Conservation (phyloP, 2,329 filamentous ascomycete genomes). For the Grosmannia huntii region DNA sequence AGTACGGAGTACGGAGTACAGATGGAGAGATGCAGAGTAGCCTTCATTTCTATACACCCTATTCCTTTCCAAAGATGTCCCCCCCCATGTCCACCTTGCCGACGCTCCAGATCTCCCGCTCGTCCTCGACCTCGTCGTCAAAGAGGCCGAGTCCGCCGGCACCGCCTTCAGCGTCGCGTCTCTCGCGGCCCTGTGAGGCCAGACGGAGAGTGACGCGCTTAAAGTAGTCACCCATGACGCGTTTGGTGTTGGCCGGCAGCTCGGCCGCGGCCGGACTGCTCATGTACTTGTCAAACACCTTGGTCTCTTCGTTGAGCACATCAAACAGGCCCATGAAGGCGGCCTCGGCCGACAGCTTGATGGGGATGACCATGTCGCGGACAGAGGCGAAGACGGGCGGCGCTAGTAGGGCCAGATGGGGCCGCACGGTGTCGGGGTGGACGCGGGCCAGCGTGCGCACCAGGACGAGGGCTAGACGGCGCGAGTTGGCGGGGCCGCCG, state of each 20-base stretch:
- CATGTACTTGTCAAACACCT: constrained; percentile 87
- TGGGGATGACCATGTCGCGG: constrained; percentile 80
- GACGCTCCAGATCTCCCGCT: constrained; percentile 91
- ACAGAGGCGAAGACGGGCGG: constrained; percentile 81
- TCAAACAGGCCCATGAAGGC: constrained; percentile 85
- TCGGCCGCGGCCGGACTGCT: constrained; percentile 49
- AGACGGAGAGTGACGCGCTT: constrained; percentile 79
- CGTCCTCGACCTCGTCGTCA: constrained; percentile 87
- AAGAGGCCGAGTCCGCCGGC: constrained; percentile 73
- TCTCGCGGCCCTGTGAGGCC: constrained; percentile 76
- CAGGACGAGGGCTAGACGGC: constrained; percentile 76
- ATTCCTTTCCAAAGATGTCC: constrained; percentile 39
- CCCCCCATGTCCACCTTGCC: constrained; percentile 66
- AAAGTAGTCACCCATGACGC: constrained; percentile 94
- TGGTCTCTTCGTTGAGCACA: constrained; percentile 74
- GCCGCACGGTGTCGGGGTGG: constrained; percentile 67
- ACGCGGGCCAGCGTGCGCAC: constrained; percentile 72
- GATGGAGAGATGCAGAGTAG: no score
- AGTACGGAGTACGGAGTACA: no score
- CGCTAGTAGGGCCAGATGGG: constrained; percentile 69
- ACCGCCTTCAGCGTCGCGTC: constrained; percentile 83
- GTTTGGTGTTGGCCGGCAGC: constrained; percentile 49
- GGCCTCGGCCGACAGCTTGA: constrained; percentile 90
- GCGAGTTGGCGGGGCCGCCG: constrained; percentile 67
- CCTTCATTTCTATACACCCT: not conserved